Base-by-base conservation (phyloP, 2,329 filamentous ascomycete species). In the Triangularia setosa region DNA sequence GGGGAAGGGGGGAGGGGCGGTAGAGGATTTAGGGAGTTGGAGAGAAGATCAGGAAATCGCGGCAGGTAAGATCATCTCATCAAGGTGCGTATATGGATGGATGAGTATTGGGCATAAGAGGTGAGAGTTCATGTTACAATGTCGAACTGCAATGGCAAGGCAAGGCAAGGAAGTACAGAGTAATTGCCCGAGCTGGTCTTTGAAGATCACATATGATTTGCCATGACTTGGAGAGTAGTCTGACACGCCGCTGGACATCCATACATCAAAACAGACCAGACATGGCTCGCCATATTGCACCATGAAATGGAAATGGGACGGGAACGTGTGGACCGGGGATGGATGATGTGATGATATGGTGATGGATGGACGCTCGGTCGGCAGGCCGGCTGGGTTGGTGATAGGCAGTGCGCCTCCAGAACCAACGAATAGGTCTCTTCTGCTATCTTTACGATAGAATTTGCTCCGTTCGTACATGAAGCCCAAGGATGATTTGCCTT, bases 221-320 rank as follows among this genome's bases (percentile, higher is more conserved):
- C n/a, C 40, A 48, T 48, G 40, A 21, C 7, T 33, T 40, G 35
- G 16, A 8, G 35, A 40, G 35, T 14, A 40, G 35, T 40, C 40
- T 48, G 40, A 48, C 40, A 48, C 18, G 40, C 40, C 40, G 21
- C 40, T n/a, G n/a, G 21, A 48, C n/a, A 48, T n/a, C 40, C 40
- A 48, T 48, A 18, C 40, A 48, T 8, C n/a, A n/a, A 48, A 8
- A 48, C 40, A 55, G 23, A n/a, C 25, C 23, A 12, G 40, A 23
- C 55, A 48, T 44, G 57, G 33, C 57, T 53, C 58, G 23, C 35
- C 58, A 60, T 60, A 60, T 60, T 60, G 58, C 58, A 60, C 35
- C 44, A 60, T 53, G 25, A 48, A 7, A n/a, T n/a, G n/a, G 40
- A 48, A 48, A 48, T 48, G 40, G 18, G 40, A 48, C 40, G 40